Base-by-base conservation (phyloP, 2,329 filamentous ascomycete species). In the Trichoderma pleuroti region DNA sequence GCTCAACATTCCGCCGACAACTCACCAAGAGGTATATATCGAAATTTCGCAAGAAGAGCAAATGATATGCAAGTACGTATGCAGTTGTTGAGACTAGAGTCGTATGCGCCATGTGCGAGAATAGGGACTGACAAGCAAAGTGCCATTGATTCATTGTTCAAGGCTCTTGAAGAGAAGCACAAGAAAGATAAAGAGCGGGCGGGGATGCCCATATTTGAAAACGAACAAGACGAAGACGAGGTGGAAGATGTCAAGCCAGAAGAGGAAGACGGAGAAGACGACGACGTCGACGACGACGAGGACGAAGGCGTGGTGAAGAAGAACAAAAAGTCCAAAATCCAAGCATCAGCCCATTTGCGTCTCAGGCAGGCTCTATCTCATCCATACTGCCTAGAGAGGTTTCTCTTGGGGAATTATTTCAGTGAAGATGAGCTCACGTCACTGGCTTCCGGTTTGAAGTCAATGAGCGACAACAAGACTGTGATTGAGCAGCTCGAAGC, bases 301-400 rank as follows among this genome's bases (percentile, higher is more conserved):
- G 34, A 16, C 2, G 34, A 36, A 16, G 34, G 34, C 14, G 34
- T 8, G 14, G 34, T 16, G 34, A 16, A 39, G 18, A 39, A 39
- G 3, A 16, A 4, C 1, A 21, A 66, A 12, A 14, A 12, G 32
- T 21, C n/a, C 16, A 14, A 10, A 5, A 14, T 68, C 14, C 21
- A 36, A 7, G 7, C 42, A 16, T 12, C 28, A 9, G 36, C 11
- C 1, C 24, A 39, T 14, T 54, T 59, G n/a, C 68, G 73, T 0
- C 28, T 77, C 0, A 70, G 76, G 0, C 77, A 79, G 32, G 70
- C 72, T 0, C 57, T 75, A 0, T 81, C 79, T 1, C 80, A 81
- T 28, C 59, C 75, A 0, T 79, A 79, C 63, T 75, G 74, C 14
- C 67, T 81, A 0, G 79, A 81, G 18, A 73, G 26, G 0, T 64